A percentile compares a stretch with the other conserved stretches of the same genome.
phyloP scores from a whole-genome alignment of 768 basidiomycete species.

The Mycena filopes region DNA sequence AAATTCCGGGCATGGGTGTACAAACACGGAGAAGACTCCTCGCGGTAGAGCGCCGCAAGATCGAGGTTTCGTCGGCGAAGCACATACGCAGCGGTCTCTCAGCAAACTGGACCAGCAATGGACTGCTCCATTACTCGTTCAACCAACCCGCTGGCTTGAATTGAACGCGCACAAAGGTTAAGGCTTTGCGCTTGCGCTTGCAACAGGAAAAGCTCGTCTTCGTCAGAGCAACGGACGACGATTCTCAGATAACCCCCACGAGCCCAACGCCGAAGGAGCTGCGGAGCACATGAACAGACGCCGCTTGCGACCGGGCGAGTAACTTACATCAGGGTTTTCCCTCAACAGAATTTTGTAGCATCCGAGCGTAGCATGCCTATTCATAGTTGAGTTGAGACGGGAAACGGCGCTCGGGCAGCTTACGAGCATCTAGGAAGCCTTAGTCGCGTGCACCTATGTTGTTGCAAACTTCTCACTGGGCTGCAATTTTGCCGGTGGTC shows the following conservation, averaged over 20 bases:
- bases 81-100: no score
- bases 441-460: no score
- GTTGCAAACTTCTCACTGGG: no score
- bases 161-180: slow-evolving; percentile 77
- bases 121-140: no score
- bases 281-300: slow-evolving; percentile 12
- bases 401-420: slow-evolving; percentile 16
- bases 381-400: neutral
- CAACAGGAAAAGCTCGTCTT: slow-evolving; percentile 68
- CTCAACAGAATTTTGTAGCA: slow-evolving; percentile 60
- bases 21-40: slow-evolving; percentile 24
- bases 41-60: slow-evolving; percentile 20
- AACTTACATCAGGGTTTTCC: slow-evolving; percentile 55
- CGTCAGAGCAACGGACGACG: slow-evolving; percentile 58
- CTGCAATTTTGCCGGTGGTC: slow-evolving; percentile 55
- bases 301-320: neutral
- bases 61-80: slow-evolving; percentile 14
- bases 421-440: slow-evolving; percentile 48
- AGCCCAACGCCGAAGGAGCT: slow-evolving; percentile 63
- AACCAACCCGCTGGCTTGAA: slow-evolving; percentile 51
- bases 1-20: slow-evolving; percentile 34
- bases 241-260: slow-evolving; percentile 35
- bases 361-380: slow-evolving; percentile 66
- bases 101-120: no score
- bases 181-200: slow-evolving; percentile 75